Conservation (phyloP, 1,139 yeast genomes). For the Yamadazyma diddensiae region DNA sequence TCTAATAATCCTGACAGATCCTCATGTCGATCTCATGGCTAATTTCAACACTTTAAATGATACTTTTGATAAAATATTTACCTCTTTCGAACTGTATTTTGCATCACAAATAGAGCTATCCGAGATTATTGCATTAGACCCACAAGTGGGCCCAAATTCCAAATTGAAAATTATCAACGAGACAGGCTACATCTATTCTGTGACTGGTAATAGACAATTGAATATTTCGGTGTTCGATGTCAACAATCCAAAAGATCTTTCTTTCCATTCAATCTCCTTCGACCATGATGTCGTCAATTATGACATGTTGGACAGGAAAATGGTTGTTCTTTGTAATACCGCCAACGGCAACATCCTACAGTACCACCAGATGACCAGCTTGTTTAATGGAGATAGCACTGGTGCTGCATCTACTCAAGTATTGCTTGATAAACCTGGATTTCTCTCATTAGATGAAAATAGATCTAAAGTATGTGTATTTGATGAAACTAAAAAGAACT, state of each 20-base stretch:
- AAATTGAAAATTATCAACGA: constrained; percentile 3
- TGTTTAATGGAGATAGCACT: too few relatives aligned
- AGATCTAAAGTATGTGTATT: constrained; percentile 34
- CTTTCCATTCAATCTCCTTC: background rate
- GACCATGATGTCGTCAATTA: constrained; percentile 1
- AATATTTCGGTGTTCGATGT: constrained; percentile 2
- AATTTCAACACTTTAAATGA: constrained; percentile 1
- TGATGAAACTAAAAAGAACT: constrained; percentile 36
- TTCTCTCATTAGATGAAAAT: constrained; percentile 9
- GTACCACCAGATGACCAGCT: too few relatives aligned
- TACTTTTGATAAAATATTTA: constrained; percentile 1
- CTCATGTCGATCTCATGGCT: constrained; percentile 1
- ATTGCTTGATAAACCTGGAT: constrained; percentile 4
- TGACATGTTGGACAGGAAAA: constrained; percentile 1
- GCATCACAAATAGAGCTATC: constrained; percentile 7
- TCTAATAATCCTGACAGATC: background rate
- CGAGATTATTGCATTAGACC: background rate
- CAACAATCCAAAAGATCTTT: background rate
- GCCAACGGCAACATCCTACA: too few relatives aligned
- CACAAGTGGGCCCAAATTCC: background rate
- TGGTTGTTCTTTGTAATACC: constrained; percentile 6
- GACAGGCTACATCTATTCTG: constrained; percentile 3
- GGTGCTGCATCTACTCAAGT: too few relatives aligned
- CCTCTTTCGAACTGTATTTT: constrained; percentile 11
- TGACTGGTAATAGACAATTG: background rate